A percentile compares a stretch with the other conserved stretches of the same genome.
Conservation (phyloP, 2,329 filamentous ascomycete genomes). For the Neonectria hederae region DNA sequence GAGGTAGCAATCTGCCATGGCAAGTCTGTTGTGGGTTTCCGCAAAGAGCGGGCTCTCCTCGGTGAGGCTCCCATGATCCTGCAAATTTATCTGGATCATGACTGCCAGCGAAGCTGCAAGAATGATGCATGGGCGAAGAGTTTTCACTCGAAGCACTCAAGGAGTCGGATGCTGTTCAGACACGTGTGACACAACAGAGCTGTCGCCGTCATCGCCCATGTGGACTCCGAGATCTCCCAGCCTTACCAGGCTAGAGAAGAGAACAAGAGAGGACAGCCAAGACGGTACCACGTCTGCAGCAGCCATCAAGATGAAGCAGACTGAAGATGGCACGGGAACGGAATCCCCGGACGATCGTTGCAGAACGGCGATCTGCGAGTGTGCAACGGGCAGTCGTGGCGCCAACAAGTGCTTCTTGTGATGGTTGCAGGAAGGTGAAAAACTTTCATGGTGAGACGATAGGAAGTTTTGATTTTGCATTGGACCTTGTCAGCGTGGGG, state of each 20-base stretch:
- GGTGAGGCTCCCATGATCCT: background rate
- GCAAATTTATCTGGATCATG: conserved; percentile 7
- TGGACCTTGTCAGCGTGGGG: conserved; percentile 43
- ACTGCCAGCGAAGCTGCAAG: background rate
- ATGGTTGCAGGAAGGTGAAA: conserved; percentile 37
- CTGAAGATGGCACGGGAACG: conserved; percentile 1
- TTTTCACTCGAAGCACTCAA: conserved; percentile 11
- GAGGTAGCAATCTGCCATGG: background rate
- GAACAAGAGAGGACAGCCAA: background rate
- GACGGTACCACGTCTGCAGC: background rate
- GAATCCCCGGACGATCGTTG: conserved; percentile 17
- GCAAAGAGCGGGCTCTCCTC: background rate
- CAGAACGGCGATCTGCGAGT: conserved; percentile 33
- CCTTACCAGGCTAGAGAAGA: background rate
- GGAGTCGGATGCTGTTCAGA: background rate
- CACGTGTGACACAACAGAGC: conserved; percentile 3
- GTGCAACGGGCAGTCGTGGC: conserved; percentile 32
- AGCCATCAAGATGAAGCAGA: conserved; percentile 5
- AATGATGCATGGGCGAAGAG: conserved; percentile 2
- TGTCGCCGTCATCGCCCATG: conserved; percentile 1
- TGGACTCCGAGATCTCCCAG: conserved; percentile 16
- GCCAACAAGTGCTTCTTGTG: conserved; percentile 32
- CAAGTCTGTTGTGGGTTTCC: background rate
- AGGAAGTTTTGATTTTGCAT: conserved; percentile 44
- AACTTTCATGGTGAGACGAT: conserved; percentile 30